Evolutionary conservation across 352 stramenopile species (phyloP), one percentile per base, ranked within the genome.

Genomic region (Aphanomyces stellatus): DNA sequence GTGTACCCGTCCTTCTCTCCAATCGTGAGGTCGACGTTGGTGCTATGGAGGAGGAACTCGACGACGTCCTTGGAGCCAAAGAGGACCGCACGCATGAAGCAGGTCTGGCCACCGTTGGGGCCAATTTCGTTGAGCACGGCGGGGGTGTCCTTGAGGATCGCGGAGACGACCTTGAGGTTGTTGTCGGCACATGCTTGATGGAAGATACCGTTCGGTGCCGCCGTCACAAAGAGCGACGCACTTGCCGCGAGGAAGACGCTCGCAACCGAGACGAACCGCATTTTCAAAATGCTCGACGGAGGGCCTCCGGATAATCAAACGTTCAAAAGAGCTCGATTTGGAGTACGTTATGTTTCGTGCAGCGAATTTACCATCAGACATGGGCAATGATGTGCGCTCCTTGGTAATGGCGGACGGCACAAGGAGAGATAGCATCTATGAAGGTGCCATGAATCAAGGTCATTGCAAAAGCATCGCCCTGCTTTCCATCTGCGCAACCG

Each of bases 1-100:
- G 76, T 82, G 53, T 82, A 85, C 34, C 77, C 77, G 53, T 82
- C 72, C 51, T 76, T 74, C 55, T 85, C 77, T 3, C 57, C 48
- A 51, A 79, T 71, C 3, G 34, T 70, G 7, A 65, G 33, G 53
- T 82, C 69, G 15, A 74, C 75, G 7, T 68, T 68, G 7, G 71
- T 68, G 43, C 53, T 60, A 19, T 68, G 27, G 30, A 82, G 40
- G 17, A 82, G 34, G 22, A 69, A 72, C 42, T 71, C 40, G 3
- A 76, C 75, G 69, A 75, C 72, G 2, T 55, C 41, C 17, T 46
- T 40, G n/a, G 65, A 69, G 15, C 75, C 75, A 63, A 68, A 61
- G 11, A 81, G 48, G 15, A 74, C 69, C 24, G 69, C 73, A 51
- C 75, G 66, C 75, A 81, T 81, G 4, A 79, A 51, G 22, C 70